Evolutionary conservation across 1,284 basidiomycete genomes (phyloP).

Genomic region (Hypsizygus ulmarius): DNA sequence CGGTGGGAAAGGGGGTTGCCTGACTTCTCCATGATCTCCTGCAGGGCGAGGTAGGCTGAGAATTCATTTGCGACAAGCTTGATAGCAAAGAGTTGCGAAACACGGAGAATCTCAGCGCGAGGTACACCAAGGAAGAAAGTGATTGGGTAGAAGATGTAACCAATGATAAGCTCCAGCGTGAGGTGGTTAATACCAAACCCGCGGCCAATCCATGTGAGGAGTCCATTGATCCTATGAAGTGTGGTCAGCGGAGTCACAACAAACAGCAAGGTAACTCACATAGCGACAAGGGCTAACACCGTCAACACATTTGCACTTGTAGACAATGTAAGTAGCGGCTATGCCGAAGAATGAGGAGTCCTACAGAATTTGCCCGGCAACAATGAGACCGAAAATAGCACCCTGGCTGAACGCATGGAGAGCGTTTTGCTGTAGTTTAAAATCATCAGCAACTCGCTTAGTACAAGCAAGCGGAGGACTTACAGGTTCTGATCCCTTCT

Average conservation of each 20-base stretch:
- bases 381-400: conserved; percentile 81
- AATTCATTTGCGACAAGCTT: conserved; percentile 91
- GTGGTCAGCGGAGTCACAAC: neutral
- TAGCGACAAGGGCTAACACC: conserved; percentile 76
- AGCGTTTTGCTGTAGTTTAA: conserved; percentile 59
- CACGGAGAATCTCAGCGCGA: conserved; percentile 65
- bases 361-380: conserved; percentile 83
- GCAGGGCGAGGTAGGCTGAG: conserved; percentile 69
- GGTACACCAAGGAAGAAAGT: conserved; percentile 84
- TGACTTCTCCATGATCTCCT: conserved; percentile 44
- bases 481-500: conserved; percentile 48
- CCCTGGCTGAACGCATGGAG: conserved; percentile 89
- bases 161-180: conserved; percentile 81
- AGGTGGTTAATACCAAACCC: conserved; percentile 83
- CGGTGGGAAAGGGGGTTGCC: conserved; percentile 63
- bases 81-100: conserved; percentile 79
- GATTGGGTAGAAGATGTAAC: conserved; percentile 87
- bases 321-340: conserved; percentile 3
- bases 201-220: conserved; percentile 86
- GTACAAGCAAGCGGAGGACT: conserved; percentile 15
- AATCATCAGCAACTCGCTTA: neutral
- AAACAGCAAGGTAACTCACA: conserved; percentile 31
- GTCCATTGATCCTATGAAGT: conserved; percentile 62
- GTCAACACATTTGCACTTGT: conserved; percentile 74
- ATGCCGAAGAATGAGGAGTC: conserved; percentile 21